Base-by-base conservation (phyloP, 2,329 filamentous ascomycete species). In the Alternaria ethzedia region DNA sequence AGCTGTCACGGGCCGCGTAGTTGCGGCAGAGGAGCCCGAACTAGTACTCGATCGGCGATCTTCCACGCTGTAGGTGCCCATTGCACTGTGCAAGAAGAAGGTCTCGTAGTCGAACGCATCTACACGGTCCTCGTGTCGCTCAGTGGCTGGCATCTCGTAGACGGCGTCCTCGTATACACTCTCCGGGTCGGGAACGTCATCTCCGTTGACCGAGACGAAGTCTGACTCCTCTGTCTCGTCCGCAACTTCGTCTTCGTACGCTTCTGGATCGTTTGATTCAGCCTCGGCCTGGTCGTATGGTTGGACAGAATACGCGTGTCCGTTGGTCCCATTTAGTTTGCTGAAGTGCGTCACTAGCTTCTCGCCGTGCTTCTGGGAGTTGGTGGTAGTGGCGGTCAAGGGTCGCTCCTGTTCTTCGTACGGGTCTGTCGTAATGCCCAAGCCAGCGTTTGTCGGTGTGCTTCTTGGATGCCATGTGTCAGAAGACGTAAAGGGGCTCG, bases 41-140 rank as follows among this genome's bases (percentile, higher is more conserved):
- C 89, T 90, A 54, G 82, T 83, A 69, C 87, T 88, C 5, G 72
- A 84, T 67, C 87, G 87, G 61, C 86, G 79, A n/a, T 83, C 81
- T 63, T 83, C 82, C 61, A 85, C 83, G 69, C 86, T 89, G 74
- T 93, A 90, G 3, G 87, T 93, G 6, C 93, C 94, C 86, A 97
- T 90, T 11, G 94, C 93, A 70, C 93, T 97, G 78, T 97, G 94
- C 13, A 97, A 85, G 79, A 97, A 97, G 81, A 97, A 97, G 76
- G 97, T 90, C 78, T 97, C 92, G 67, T 98, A 98, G 78, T 98
- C 95, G 74, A 98, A 98, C 1, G 94, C 94, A 79, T 98, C 95
- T 69, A 94, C 90, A 20, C 95, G 91, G 78, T 97, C 94, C 81
- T 98, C 95, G 74, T 98, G 95, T 0, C 93, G 93, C 57, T 76